Conservation (phyloP, 108 stramenopile genomes). For the Asterionellopsis glacialis region DNA sequence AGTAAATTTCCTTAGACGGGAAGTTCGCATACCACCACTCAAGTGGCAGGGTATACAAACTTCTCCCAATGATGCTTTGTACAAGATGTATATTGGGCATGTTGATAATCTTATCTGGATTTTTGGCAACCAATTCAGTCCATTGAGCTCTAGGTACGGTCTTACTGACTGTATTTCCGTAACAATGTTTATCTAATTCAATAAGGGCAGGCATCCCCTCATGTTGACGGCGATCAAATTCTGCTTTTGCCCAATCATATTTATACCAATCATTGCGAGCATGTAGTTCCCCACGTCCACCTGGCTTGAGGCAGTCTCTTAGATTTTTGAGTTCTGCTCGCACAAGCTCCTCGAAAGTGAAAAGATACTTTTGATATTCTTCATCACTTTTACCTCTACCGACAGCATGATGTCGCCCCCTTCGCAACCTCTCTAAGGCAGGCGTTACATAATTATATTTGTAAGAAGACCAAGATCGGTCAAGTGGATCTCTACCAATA, state of each 20-base stretch:
- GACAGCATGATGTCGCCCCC: constrained; percentile 18
- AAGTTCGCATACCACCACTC: constrained; percentile 86
- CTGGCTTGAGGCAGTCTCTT: constrained; percentile 42
- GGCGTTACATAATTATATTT: constrained; percentile 76
- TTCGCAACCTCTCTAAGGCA: constrained; percentile 31
- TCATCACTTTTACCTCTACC: constrained; percentile 22
- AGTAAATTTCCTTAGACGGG: constrained; percentile 39
- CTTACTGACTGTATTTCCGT: constrained; percentile 33
- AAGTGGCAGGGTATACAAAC: constrained; percentile 63
- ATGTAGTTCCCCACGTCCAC: constrained; percentile 31
- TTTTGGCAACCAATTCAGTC: constrained; percentile 38
- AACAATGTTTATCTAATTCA: constrained; percentile 68
- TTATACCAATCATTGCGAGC: constrained; percentile 1
- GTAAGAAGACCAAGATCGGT: constrained; percentile 69
- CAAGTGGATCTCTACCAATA: constrained; percentile 71
- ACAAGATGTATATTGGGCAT: constrained; percentile 49
- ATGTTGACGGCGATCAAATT: constrained; percentile 29
- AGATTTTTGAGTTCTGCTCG: constrained; percentile 60
- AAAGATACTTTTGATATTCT: constrained; percentile 55
- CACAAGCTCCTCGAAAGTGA: constrained; percentile 74
- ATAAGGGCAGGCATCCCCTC: constrained; percentile 43
- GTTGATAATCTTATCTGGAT: constrained; percentile 56
- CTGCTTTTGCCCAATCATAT: constrained; percentile 20
- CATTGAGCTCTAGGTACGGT: constrained; percentile 61
- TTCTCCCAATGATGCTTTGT: constrained; percentile 71